Evolutionary conservation across 371 early-diverging fungal genomes (phyloP).

Genomic region (Mortierella sp.): DNA sequence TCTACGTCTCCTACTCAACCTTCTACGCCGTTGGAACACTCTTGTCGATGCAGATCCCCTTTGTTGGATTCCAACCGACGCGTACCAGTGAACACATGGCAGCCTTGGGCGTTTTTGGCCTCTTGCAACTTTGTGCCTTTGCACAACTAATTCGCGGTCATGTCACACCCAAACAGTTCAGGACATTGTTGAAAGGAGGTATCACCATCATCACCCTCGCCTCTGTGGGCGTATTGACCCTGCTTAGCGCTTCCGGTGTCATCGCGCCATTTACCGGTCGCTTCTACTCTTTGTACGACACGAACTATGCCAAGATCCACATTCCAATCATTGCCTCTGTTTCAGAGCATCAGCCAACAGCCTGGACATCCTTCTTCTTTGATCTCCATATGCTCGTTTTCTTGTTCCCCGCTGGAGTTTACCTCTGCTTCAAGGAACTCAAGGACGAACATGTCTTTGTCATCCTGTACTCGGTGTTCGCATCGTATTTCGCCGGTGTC

Average conservation of each 20-base stretch:
- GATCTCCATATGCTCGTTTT: constrained; percentile 95
- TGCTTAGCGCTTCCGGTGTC: constrained; percentile 81
- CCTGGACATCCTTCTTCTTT: constrained; percentile 99
- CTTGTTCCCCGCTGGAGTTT: constrained; percentile 96
- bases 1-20: constrained; percentile 97
- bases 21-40: constrained; percentile 97
- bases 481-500: constrained; percentile 99
- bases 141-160: constrained; percentile 82
- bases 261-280: constrained; percentile 99
- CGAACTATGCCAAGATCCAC: constrained; percentile 97
- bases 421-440: constrained; percentile 92
- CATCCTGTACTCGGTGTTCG: constrained; percentile 93
- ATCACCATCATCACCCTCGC: constrained; percentile 64
- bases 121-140: constrained; percentile 94
- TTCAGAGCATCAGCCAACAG: constrained; percentile 99
- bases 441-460: constrained; percentile 97
- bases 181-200: constrained; percentile 74
- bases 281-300: constrained; percentile 99
- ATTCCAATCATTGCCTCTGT: constrained; percentile 99
- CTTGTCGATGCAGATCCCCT: constrained; percentile 98
- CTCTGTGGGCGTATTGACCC: constrained; percentile 67
- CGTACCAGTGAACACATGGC: constrained; percentile 99
- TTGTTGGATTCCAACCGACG: constrained; percentile 98
- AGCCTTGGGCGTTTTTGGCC: constrained; percentile 94
- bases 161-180: constrained; percentile 87